A percentile compares a stretch with the other conserved stretches of the same genome.
phyloP scores from a whole-genome alignment of 2,329 filamentous ascomycete genomes.

The Aureobasidium sp. region DNA sequence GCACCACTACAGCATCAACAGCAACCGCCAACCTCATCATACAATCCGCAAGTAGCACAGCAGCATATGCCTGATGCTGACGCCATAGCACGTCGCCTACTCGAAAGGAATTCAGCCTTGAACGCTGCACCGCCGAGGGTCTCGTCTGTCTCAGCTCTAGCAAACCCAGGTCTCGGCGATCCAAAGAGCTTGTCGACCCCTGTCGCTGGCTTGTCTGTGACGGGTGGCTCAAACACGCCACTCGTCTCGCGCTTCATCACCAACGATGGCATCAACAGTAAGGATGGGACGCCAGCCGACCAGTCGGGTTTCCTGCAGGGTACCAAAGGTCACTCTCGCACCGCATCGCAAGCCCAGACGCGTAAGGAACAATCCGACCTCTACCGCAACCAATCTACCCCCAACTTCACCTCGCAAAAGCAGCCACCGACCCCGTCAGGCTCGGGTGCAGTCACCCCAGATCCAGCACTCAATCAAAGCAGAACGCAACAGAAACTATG shows the following conservation, averaged over 20 bases:
- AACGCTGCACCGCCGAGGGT: slow-evolving; percentile 53
- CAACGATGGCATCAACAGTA: slow-evolving; percentile 24
- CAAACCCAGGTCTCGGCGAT: slow-evolving; percentile 27
- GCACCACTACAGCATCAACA: background rate
- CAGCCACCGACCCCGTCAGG: slow-evolving; percentile 23
- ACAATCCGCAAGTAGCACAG: background rate
- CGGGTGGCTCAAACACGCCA: slow-evolving; percentile 21
- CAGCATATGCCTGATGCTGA: slow-evolving; percentile 44
- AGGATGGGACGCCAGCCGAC: slow-evolving; percentile 27
- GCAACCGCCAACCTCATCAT: slow-evolving; percentile 2
- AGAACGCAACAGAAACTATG: slow-evolving; percentile 69
- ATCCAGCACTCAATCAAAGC: slow-evolving; percentile 34
- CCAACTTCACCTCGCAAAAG: slow-evolving; percentile 11
- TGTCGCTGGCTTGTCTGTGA: slow-evolving; percentile 21
- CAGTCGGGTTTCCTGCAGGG: slow-evolving; percentile 14
- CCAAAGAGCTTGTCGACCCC: slow-evolving; percentile 28
- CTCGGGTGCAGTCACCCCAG: slow-evolving; percentile 13
- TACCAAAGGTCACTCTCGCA: slow-evolving; percentile 8
- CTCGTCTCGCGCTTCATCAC: slow-evolving; percentile 37
- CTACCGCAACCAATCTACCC: slow-evolving; percentile 14
- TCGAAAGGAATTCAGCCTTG: slow-evolving; percentile 55
- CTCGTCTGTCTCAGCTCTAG: slow-evolving; percentile 46
- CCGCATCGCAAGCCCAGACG: slow-evolving; percentile 5
- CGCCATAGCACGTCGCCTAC: slow-evolving; percentile 57
- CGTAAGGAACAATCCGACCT: slow-evolving; percentile 8